Evolutionary conservation across 108 stramenopile genomes (phyloP).

Genomic region (Skeletonema potamos): DNA sequence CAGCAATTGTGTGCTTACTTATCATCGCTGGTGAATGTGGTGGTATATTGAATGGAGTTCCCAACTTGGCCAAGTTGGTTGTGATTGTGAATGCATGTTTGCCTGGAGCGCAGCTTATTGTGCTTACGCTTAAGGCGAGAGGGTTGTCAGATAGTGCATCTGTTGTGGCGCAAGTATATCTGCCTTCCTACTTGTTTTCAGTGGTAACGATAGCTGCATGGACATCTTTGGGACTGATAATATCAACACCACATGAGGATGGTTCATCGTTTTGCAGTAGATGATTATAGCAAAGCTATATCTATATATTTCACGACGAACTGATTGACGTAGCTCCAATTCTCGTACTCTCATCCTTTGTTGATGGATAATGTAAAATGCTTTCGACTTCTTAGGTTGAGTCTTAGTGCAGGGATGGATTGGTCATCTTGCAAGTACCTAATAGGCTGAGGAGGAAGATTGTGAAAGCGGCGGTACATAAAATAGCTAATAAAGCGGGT

Average conservation of each 20-base stretch:
- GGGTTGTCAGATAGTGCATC: constrained; percentile 59
- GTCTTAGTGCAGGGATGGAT: no score
- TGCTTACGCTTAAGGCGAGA: constrained; percentile 62
- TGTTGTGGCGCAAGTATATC: constrained; percentile 61
- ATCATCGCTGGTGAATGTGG: constrained; percentile 65
- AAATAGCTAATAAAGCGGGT: no score
- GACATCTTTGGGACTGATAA: constrained; percentile 64
- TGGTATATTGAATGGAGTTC: constrained; percentile 41
- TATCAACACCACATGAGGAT: constrained; percentile 55
- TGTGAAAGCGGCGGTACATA: no score
- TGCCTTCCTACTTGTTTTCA: constrained; percentile 60
- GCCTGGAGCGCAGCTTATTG: constrained; percentile 67
- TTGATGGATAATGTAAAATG: no score
- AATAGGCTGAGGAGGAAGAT: no score
- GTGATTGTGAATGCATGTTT: constrained; percentile 63
- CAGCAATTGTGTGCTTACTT: constrained; percentile 52
- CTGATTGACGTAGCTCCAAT: no score
- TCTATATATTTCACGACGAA: no score
- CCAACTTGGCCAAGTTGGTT: constrained; percentile 61
- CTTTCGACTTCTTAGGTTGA: no score
- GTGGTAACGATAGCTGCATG: constrained; percentile 73
- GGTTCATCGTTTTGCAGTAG: constrained; percentile 24
- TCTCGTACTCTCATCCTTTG: no score
- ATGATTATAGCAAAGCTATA: no score
- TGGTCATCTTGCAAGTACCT: no score